These are phyloP conservation scores for Plasmodium malariae DNA, from an alignment of 169 alveolate species.

Conservation along the genomic window DNA sequence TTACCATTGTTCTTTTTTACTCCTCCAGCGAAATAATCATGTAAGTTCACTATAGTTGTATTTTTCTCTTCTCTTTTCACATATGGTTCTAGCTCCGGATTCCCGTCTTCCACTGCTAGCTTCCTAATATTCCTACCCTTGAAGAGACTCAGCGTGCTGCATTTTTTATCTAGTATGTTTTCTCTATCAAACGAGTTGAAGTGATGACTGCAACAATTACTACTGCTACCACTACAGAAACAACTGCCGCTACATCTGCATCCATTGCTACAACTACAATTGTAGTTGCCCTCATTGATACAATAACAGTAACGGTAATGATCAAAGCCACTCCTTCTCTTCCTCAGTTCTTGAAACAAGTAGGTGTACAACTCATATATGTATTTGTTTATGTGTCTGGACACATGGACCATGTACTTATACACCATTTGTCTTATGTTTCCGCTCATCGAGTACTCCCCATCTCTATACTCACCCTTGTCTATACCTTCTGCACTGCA, in stretches of 20 bases:
- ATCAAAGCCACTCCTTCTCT: not conserved
- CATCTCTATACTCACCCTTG: too few species aligned
- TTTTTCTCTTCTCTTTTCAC: conserved; percentile 19
- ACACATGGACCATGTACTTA: too few species aligned
- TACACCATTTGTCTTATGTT: too few species aligned
- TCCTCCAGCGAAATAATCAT: conserved; percentile 41
- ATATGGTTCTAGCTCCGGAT: conserved; percentile 13
- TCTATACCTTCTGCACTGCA: too few species aligned
- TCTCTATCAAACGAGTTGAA: too few species aligned
- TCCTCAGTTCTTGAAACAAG: not conserved
- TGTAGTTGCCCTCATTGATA: too few species aligned
- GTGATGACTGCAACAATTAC: too few species aligned
- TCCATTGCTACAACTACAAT: too few species aligned
- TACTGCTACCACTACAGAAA: too few species aligned
- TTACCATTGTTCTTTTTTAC: not conserved
- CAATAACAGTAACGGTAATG: too few species aligned
- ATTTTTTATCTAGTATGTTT: not conserved
- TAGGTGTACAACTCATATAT: not conserved
- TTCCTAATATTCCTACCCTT: conserved; percentile 9
- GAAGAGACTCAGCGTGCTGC: not conserved
- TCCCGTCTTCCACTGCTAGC: conserved; percentile 9
- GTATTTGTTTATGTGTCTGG: not conserved
- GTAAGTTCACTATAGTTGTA: conserved; percentile 38
- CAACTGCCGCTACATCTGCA: too few species aligned
- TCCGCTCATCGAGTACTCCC: too few species aligned